These are phyloP conservation scores for Aureobasidium sp. DNA, from an alignment of 2,329 filamentous ascomycete genomes.

Conservation along the genomic window DNA sequence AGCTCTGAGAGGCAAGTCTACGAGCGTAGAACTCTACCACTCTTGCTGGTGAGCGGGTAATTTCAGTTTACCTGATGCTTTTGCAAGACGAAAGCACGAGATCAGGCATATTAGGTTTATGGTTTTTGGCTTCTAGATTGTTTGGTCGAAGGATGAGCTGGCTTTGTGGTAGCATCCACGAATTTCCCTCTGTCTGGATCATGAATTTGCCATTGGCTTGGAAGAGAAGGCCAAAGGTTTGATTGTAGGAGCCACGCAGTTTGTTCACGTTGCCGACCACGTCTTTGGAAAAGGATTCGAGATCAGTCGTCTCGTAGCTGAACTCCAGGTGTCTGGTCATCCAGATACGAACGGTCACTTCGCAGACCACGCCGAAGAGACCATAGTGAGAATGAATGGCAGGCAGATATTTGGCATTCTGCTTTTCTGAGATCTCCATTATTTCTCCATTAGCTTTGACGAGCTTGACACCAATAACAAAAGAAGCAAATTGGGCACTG, in stretches of 20 bases:
- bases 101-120: background rate
- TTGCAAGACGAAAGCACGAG: background rate
- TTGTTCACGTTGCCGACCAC: slow-evolving; percentile 1
- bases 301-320: slow-evolving; percentile 8
- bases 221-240: slow-evolving; percentile 14
- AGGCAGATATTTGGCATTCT: slow-evolving; percentile 9
- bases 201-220: slow-evolving; percentile 13
- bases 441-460: slow-evolving; percentile 6
- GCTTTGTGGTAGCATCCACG: background rate
- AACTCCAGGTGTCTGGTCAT: slow-evolving; percentile 10
- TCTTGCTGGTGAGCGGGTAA: background rate
- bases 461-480: slow-evolving; percentile 15
- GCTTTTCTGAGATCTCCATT: slow-evolving; percentile 12
- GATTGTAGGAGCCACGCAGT: slow-evolving; percentile 2
- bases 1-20: background rate
- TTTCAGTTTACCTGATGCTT: background rate
- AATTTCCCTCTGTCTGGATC: slow-evolving; percentile 12
- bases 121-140: background rate
- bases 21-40: background rate
- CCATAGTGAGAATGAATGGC: slow-evolving; percentile 15
- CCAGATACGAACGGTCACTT: slow-evolving; percentile 12
- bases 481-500: slow-evolving; percentile 9
- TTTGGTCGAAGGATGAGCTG: slow-evolving; percentile 1
- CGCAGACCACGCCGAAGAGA: slow-evolving; percentile 14
- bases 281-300: slow-evolving; percentile 1